Evolutionary conservation across 2,329 filamentous ascomycete genomes (phyloP).

Genomic region (Remersonia thermophila): DNA sequence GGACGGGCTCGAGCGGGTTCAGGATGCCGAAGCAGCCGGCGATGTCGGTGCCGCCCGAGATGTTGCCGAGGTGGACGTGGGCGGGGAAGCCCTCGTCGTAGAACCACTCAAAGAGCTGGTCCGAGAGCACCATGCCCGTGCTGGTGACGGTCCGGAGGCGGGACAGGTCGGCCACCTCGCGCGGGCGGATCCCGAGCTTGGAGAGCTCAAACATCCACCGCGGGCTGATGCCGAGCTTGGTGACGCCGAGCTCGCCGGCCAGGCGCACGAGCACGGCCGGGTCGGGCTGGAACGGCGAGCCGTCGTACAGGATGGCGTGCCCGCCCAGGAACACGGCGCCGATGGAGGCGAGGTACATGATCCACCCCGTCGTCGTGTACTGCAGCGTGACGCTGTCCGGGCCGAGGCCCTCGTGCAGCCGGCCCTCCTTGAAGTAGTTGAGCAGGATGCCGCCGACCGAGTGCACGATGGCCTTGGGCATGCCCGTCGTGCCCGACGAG

Average conservation of each 20-base stretch:
- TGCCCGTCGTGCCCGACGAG: constrained; percentile 69
- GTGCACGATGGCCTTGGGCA: constrained; percentile 78
- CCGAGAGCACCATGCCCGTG: constrained; percentile 72
- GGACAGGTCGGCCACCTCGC: constrained; percentile 49
- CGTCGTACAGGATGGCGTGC: constrained; percentile 64
- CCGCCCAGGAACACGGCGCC: constrained; percentile 47
- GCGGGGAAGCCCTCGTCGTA: constrained; percentile 58
- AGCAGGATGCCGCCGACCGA: constrained; percentile 53
- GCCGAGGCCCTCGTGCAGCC: constrained; percentile 33
- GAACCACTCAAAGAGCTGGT: constrained; percentile 69
- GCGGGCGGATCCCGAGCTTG: constrained; percentile 49
- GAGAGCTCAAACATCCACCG: constrained; percentile 64
- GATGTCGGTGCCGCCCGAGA: constrained; percentile 68
- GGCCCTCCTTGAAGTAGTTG: constrained; percentile 44
- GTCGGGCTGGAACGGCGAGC: constrained; percentile 65
- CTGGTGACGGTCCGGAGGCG: constrained; percentile 49
- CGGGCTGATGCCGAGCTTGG: constrained; percentile 63
- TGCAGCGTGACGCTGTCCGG: constrained; percentile 35
- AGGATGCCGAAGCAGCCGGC: constrained; percentile 49
- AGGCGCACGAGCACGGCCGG: constrained; percentile 50
- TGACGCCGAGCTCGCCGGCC: constrained; percentile 51
- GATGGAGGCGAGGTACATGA: constrained; percentile 66
- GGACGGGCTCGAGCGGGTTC: constrained; percentile 58
- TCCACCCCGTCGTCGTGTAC: constrained; percentile 66
- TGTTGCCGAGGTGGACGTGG: constrained; percentile 56